These are phyloP conservation scores for Limnanthes douglasii DNA, from an alignment of 345 rosid species.

Conservation along the genomic window DNA sequence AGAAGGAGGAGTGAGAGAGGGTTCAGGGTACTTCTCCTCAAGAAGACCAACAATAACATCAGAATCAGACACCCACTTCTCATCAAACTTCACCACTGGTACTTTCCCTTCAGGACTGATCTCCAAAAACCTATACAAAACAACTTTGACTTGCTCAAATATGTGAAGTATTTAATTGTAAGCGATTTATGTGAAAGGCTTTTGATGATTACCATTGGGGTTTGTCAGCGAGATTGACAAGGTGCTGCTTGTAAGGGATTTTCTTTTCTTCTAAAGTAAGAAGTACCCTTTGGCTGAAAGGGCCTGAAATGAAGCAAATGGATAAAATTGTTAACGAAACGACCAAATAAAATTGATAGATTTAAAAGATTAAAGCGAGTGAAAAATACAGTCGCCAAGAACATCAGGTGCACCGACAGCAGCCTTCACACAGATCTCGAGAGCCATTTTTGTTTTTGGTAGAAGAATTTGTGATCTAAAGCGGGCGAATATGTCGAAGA, in stretches of 20 bases:
- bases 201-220: constrained; percentile 96
- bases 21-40: constrained; percentile 80
- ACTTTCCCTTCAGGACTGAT: constrained; percentile 73
- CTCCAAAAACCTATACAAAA: constrained; percentile 50
- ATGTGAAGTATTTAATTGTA: too few species aligned
- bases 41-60: constrained; percentile 64
- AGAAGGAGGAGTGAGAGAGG: constrained; percentile 48
- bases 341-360: constrained; percentile 1
- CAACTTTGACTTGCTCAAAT: constrained; percentile 6
- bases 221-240: constrained; percentile 44
- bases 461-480: too few species aligned
- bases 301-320: constrained; percentile 31
- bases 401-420: constrained; percentile 53
- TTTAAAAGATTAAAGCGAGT: not conserved
- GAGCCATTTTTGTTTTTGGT: constrained; percentile 33
- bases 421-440: constrained; percentile 82
- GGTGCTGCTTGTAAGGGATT: constrained; percentile 36
- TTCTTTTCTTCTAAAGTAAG: constrained; percentile 88
- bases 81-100: constrained; percentile 62
- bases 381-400: constrained; percentile 57
- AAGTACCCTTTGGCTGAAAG: constrained; percentile 49
- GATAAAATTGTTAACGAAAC: not conserved
- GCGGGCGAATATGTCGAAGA: too few species aligned
- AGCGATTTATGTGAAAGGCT: too few species aligned
- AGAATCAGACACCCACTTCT: constrained; percentile 79